Percentiles rank a stretch among this genome's conserved stretches.
Conservation (phyloP, 163 green algal species). For the Volvox carteri region DNA sequence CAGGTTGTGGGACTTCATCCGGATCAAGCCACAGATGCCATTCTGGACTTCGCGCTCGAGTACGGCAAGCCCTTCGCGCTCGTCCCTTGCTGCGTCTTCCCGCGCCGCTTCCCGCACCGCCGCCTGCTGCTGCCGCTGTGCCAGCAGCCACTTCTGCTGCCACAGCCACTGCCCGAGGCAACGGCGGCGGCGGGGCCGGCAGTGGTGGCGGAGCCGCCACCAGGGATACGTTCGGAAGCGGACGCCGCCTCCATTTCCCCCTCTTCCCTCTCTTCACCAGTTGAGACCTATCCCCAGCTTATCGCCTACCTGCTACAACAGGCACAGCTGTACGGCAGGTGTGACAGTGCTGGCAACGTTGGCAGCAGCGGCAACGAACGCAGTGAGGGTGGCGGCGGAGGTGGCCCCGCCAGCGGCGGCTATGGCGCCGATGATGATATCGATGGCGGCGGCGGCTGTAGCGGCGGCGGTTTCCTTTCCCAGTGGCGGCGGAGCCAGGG, state of each 20-base stretch:
- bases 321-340: constrained; percentile 17
- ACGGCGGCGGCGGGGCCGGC: neutral
- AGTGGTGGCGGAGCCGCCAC: too few species aligned
- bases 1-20: constrained; percentile 84
- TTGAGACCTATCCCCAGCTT: constrained; percentile 70
- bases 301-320: constrained; percentile 69
- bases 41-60: constrained; percentile 75
- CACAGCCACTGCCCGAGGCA: neutral
- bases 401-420: too few species aligned
- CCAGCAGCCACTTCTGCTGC: neutral
- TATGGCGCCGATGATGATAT: neutral
- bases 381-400: neutral
- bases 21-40: constrained; percentile 84
- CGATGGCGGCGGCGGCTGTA: neutral
- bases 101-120: constrained; percentile 64
- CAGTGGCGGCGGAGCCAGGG: neutral
- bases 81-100: constrained; percentile 88
- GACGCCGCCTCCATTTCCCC: neutral
- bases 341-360: neutral
- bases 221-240: neutral
- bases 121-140: neutral
- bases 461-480: neutral
- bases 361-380: neutral
- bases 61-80: constrained; percentile 78
- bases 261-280: constrained; percentile 29